phyloP scores from a whole-genome alignment of 768 basidiomycete species.

The Macrolepiota fuliginosa region DNA sequence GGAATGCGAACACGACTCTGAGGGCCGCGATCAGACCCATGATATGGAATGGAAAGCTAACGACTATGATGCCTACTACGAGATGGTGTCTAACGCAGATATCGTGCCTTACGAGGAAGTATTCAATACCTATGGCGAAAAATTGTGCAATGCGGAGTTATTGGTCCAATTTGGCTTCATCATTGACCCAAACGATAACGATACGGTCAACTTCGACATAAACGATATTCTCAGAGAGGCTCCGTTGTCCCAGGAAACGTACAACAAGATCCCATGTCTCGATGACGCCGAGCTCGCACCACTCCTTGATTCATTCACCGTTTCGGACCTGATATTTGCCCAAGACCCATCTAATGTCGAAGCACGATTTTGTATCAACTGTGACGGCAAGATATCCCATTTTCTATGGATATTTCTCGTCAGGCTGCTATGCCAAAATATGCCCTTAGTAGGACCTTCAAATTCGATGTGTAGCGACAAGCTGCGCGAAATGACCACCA shows the following conservation, averaged over 20 bases:
- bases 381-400: conserved; percentile 51
- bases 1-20: conserved; percentile 63
- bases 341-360: conserved; percentile 11
- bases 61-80: conserved; percentile 42
- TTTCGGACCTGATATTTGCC: conserved; percentile 18
- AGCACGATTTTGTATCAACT: conserved; percentile 36
- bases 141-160: conserved; percentile 62
- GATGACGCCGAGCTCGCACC: not conserved
- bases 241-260: not conserved
- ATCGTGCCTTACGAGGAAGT: conserved; percentile 54
- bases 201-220: conserved; percentile 45
- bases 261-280: not conserved
- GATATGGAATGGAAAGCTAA: conserved; percentile 5
- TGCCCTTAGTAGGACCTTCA: not conserved
- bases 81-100: conserved; percentile 64
- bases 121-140: conserved; percentile 78
- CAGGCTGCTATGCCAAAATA: not conserved
- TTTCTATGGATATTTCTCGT: conserved; percentile 43
- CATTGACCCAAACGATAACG: conserved; percentile 71
- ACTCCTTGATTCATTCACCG: not conserved
- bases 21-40: conserved; percentile 21
- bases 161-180: conserved; percentile 71
- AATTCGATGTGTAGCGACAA: not conserved
- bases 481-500: not conserved
- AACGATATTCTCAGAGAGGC: conserved; percentile 26